Evolutionary conservation across 2,329 filamentous ascomycete species (phyloP).

Genomic region (Hirsutella thompsonii): DNA sequence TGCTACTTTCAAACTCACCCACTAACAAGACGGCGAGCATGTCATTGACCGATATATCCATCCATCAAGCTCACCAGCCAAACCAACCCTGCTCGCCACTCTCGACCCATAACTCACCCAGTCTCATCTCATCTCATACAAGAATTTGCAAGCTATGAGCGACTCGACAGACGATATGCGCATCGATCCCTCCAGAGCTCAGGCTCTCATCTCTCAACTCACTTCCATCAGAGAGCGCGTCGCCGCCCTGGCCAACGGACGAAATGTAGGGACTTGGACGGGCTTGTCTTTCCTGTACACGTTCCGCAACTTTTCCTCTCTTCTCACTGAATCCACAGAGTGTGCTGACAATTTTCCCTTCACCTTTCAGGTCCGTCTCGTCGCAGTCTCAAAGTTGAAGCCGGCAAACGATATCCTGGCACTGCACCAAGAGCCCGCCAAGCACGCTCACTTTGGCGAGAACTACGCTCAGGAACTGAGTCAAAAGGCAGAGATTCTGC

Average conservation of each 20-base stretch:
- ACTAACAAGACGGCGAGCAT: not conserved
- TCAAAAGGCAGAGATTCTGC: slow-evolving; percentile 74
- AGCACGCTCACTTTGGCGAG: slow-evolving; percentile 79
- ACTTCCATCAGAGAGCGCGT: slow-evolving; percentile 46
- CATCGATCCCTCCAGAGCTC: slow-evolving; percentile 47
- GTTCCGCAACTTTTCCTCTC: not conserved
- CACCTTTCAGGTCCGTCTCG: slow-evolving; percentile 61
- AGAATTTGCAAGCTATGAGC: slow-evolving; percentile 22
- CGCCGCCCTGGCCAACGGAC: slow-evolving; percentile 35
- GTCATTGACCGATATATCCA: too few species aligned
- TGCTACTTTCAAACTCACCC: not conserved
- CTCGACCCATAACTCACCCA: not conserved
- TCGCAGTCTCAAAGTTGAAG: slow-evolving; percentile 94
- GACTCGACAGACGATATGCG: slow-evolving; percentile 40
- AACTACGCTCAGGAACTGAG: slow-evolving; percentile 88
- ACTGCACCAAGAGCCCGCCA: slow-evolving; percentile 49
- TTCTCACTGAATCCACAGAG: not conserved
- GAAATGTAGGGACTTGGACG: slow-evolving; percentile 30
- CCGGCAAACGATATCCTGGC: slow-evolving; percentile 83
- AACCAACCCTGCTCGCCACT: not conserved
- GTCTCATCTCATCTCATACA: not conserved
- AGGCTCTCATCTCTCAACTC: slow-evolving; percentile 49
- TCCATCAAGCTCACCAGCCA: too few species aligned
- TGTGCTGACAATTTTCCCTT: not conserved
- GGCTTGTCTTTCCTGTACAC: not conserved